Evolutionary conservation across 179 eudicot genomes (phyloP).

Genomic region (Silene vulgaris): DNA sequence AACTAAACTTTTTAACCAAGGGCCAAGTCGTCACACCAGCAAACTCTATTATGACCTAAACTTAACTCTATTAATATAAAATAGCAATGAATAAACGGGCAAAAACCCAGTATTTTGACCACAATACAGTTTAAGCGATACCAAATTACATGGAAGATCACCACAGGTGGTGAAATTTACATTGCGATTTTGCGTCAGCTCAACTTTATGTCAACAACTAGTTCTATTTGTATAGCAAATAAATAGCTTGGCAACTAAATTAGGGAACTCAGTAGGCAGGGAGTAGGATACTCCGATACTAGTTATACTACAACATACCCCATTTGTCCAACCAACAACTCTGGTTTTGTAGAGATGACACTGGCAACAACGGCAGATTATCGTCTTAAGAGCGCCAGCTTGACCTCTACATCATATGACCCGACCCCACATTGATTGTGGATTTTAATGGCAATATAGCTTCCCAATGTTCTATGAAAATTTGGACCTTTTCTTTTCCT

Average conservation of each 20-base stretch:
- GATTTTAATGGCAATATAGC: neutral
- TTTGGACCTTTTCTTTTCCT: conserved; percentile 37
- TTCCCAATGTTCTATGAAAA: conserved; percentile 7
- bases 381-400: neutral
- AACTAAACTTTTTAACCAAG: no score
- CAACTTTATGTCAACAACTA: neutral
- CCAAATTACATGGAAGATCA: neutral
- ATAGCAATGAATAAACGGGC: no score
- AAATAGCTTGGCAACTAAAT: conserved; percentile 7
- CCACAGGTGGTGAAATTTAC: conserved; percentile 1
- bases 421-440: neutral
- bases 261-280: neutral
- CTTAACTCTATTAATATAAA: no score
- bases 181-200: neutral
- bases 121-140: neutral
- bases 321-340: neutral
- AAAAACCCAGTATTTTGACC: no score
- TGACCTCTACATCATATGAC: neutral
- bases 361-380: neutral
- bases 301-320: neutral
- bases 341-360: neutral
- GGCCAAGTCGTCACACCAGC: no score
- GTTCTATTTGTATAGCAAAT: neutral
- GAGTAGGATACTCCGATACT: neutral
- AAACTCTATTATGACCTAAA: no score